Conservation (phyloP, 164 flowering plant species). For the Nelumbo lutea region DNA sequence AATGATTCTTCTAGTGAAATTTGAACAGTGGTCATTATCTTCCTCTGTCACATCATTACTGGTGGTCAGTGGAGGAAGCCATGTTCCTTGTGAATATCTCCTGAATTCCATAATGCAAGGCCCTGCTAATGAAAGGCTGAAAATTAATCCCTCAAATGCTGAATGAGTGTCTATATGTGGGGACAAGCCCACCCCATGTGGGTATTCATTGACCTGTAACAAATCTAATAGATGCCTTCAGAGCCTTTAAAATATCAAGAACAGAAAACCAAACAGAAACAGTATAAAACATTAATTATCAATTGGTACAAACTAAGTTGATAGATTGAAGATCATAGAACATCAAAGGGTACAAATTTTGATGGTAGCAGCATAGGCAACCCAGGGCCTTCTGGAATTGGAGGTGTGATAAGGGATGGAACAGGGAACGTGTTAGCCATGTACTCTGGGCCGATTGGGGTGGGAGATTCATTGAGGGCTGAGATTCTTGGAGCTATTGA, state of each 20-base stretch:
- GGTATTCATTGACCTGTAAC: constrained; percentile 89
- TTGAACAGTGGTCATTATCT: constrained; percentile 26
- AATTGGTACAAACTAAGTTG: background rate
- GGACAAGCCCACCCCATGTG: constrained; percentile 86
- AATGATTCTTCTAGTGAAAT: constrained; percentile 47
- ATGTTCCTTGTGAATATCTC: constrained; percentile 57
- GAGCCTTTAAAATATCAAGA: background rate
- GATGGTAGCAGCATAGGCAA: too few relatives aligned
- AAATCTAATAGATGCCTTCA: constrained; percentile 1
- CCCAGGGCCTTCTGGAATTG: too few relatives aligned
- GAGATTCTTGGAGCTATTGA: too few relatives aligned
- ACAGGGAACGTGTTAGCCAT: too few relatives aligned
- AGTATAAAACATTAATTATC: background rate
- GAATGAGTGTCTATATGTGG: constrained; percentile 98
- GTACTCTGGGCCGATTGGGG: too few relatives aligned
- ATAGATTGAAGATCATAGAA: too few relatives aligned
- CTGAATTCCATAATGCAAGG: constrained; percentile 98
- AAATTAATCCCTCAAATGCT: constrained; percentile 83
- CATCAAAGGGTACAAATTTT: too few relatives aligned
- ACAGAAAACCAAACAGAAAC: background rate
- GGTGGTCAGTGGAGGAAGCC: constrained; percentile 30
- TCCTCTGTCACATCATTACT: constrained; percentile 22
- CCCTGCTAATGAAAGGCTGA: constrained; percentile 94
- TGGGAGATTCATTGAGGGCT: too few relatives aligned
- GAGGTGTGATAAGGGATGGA: too few relatives aligned